Conservation (phyloP, 495 filamentous ascomycete genomes). For the Polyplosphaeria fusca region DNA sequence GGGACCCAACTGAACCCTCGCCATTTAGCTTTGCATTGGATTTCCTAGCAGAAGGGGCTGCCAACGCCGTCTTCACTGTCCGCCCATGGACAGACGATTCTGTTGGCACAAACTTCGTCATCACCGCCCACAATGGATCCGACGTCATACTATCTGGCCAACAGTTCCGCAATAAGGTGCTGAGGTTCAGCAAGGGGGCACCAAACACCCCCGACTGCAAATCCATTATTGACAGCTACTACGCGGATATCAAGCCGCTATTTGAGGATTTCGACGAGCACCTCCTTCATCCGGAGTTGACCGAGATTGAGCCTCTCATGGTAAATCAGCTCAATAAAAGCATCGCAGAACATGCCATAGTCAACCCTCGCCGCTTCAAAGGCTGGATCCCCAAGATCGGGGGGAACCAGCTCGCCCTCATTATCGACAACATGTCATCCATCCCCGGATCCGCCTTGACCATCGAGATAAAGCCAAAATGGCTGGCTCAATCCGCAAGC, state of each 20-base stretch:
- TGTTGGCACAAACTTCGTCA: too few species aligned
- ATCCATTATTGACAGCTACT: slow-evolving; percentile 57
- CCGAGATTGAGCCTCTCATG: too few species aligned
- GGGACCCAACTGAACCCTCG: too few species aligned
- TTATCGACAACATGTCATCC: slow-evolving; percentile 79
- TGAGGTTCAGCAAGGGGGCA: slow-evolving; percentile 48
- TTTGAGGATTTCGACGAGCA: slow-evolving; percentile 49
- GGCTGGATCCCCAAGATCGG: too few species aligned
- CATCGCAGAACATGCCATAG: too few species aligned
- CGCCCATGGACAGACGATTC: slow-evolving; percentile 31
- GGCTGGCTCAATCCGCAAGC: slow-evolving; percentile 78
- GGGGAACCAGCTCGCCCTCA: slow-evolving; percentile 50
- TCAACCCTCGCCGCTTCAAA: too few species aligned
- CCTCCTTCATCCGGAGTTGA: slow-evolving; percentile 59
- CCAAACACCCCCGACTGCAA: slow-evolving; percentile 53
- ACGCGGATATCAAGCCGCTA: slow-evolving; percentile 54
- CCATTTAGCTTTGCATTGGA: too few species aligned
- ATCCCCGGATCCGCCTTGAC: slow-evolving; percentile 34
- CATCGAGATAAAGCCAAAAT: slow-evolving; percentile 92
- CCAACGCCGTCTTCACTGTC: slow-evolving; percentile 63
- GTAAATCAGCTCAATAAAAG: too few species aligned
- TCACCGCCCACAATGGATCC: too few species aligned
- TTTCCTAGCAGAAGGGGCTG: slow-evolving; percentile 65
- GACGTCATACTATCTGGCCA: too few species aligned
- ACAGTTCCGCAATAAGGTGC: too few species aligned